Evolutionary conservation across 129 eudicot species (phyloP).

Genomic region (Artemisia annua): DNA sequence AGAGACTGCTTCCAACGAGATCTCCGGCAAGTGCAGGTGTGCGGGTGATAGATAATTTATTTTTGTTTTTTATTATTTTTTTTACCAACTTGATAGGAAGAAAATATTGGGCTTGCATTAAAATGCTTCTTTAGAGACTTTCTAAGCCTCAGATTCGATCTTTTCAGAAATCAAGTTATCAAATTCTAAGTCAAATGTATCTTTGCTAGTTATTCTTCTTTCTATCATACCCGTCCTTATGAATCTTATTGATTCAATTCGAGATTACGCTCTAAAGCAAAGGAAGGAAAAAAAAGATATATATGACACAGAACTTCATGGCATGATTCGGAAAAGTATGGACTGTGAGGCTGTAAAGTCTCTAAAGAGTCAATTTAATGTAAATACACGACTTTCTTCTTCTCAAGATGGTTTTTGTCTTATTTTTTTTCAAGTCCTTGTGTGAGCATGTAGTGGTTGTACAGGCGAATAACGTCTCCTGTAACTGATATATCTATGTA

Average conservation of each 20-base stretch:
- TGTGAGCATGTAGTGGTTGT: too few species aligned
- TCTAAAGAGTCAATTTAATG: constrained; percentile 24
- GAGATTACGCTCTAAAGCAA: not conserved
- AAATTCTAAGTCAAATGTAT: constrained; percentile 12
- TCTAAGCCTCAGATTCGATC: not conserved
- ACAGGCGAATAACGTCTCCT: too few species aligned
- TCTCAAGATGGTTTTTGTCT: not conserved
- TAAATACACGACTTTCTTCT: not conserved
- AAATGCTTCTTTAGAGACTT: too few species aligned
- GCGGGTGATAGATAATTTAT: too few species aligned
- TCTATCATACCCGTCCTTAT: not conserved
- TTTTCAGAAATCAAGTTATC: constrained; percentile 21
- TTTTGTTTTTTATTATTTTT: too few species aligned
- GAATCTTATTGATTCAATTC: too few species aligned
- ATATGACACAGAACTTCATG: constrained; percentile 25
- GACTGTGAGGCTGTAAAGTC: constrained; percentile 19
- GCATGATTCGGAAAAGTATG: constrained; percentile 27
- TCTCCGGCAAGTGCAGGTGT: too few species aligned
- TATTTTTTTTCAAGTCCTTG: too few species aligned
- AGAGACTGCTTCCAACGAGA: too few species aligned
- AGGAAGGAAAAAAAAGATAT: not conserved
- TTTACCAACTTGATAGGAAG: too few species aligned
- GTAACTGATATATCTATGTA: too few species aligned
- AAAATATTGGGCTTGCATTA: too few species aligned
- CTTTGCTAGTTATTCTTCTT: not conserved